Conservation (phyloP, 495 filamentous ascomycete genomes). For the Staphylotrichum tortipilum region DNA sequence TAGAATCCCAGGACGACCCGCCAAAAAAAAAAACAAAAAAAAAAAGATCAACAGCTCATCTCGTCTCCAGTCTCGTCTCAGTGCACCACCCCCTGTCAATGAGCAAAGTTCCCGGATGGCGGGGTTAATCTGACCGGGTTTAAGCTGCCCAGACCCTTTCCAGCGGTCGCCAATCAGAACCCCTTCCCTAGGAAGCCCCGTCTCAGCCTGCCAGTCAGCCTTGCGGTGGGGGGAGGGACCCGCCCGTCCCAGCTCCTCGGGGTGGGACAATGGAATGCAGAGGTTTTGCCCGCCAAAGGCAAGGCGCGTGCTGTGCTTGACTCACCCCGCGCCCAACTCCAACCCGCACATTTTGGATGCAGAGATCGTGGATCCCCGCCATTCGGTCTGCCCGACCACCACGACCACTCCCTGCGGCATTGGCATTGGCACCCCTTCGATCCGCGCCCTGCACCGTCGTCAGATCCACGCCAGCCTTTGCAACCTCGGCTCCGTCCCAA, state of each 20-base stretch:
- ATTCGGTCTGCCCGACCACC: conserved; percentile 19
- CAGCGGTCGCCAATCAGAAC: conserved; percentile 1
- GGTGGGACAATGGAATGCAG: too few relatives aligned
- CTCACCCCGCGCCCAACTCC: conserved; percentile 20
- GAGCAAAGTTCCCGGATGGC: not conserved
- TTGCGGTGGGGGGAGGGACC: conserved; percentile 12
- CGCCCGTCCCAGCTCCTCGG: too few relatives aligned
- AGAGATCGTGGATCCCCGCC: conserved; percentile 19
- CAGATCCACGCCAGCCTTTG: not conserved
- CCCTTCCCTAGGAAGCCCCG: too few relatives aligned
- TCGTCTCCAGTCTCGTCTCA: too few relatives aligned
- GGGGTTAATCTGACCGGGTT: not conserved
- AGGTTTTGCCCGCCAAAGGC: conserved; percentile 17
- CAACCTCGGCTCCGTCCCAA: too few relatives aligned
- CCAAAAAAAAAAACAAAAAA: too few relatives aligned
- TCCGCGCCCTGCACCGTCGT: not conserved
- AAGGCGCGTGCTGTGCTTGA: conserved; percentile 19
- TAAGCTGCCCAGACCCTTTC: not conserved
- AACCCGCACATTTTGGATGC: conserved; percentile 22
- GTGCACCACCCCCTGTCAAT: too few relatives aligned
- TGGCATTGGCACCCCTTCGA: not conserved
- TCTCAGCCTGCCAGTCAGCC: conserved; percentile 8
- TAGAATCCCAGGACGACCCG: too few relatives aligned
- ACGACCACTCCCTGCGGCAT: conserved; percentile 11
- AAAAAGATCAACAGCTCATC: too few relatives aligned